Conservation (phyloP, 768 basidiomycete species). For the Hortiboletus flavorubellus region DNA sequence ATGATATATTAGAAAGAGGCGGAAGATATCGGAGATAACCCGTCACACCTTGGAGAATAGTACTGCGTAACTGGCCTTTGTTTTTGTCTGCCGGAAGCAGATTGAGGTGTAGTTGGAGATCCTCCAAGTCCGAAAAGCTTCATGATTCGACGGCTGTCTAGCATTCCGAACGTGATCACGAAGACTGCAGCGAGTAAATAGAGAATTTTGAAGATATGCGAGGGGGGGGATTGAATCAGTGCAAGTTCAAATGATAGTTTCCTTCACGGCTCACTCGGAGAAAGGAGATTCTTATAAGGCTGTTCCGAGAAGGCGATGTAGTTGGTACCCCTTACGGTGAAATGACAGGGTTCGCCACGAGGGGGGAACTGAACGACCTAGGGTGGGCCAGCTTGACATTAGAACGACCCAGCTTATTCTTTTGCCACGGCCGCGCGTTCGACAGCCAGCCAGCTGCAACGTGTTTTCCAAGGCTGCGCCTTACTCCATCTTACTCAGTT, state of each 20-base stretch:
- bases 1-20: background rate
- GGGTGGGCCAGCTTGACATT: background rate
- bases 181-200: conserved; percentile 19
- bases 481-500: conserved; percentile 22
- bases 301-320: conserved; percentile 28
- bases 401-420: conserved; percentile 10
- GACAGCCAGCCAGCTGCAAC: conserved; percentile 19
- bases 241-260: conserved; percentile 13
- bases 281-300: conserved; percentile 25
- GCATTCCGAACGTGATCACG: conserved; percentile 28
- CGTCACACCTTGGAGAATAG: conserved; percentile 17
- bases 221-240: conserved; percentile 13
- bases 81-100: conserved; percentile 18
- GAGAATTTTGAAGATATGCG: conserved; percentile 25
- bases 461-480: conserved; percentile 23
- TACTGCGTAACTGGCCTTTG: conserved; percentile 26
- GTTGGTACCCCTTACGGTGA: conserved; percentile 7
- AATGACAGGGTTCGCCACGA: conserved; percentile 19
- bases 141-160: conserved; percentile 33
- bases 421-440: conserved; percentile 1
- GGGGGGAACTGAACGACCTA: conserved; percentile 5
- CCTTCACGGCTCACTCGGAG: conserved; percentile 9
- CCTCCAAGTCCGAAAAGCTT: conserved; percentile 30
- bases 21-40: background rate
- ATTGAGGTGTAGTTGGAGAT: conserved; percentile 25